phyloP scores from a whole-genome alignment of 371 early-diverging fungal species.

The Parasitella parasitica region DNA sequence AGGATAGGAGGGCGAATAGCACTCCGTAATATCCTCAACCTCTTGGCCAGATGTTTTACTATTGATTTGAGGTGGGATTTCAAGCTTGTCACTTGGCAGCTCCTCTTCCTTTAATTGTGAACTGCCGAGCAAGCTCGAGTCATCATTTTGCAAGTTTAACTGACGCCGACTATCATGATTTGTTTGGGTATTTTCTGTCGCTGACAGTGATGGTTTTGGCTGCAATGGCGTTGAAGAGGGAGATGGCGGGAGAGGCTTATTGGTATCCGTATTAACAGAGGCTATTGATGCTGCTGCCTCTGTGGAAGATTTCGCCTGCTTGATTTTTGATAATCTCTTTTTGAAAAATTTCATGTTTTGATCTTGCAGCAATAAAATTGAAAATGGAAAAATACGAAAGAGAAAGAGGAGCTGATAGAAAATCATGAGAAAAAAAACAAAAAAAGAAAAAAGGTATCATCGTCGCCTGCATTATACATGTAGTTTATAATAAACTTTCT shows the following conservation, averaged over 20 bases:
- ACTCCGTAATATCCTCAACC: not conserved
- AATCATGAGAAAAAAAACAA: not conserved
- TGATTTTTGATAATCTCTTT: slow-evolving; percentile 1
- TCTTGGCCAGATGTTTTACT: not conserved
- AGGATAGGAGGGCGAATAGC: not conserved
- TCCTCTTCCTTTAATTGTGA: not conserved
- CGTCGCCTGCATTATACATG: slow-evolving; percentile 7
- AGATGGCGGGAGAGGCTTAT: not conserved
- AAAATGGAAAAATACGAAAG: slow-evolving; percentile 5
- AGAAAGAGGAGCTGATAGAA: slow-evolving; percentile 11
- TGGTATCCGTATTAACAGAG: not conserved
- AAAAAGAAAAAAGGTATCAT: not conserved
- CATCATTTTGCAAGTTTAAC: not conserved
- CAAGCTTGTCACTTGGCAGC: not conserved
- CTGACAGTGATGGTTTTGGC: not conserved
- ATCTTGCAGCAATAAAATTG: not conserved
- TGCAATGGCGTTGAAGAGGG: not conserved
- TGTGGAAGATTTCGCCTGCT: not conserved
- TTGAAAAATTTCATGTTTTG: slow-evolving; percentile 15
- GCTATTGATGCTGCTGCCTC: not conserved
- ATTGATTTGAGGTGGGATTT: not conserved
- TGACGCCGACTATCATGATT: not conserved
- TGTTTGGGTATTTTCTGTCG: not conserved
- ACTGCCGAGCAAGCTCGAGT: not conserved
- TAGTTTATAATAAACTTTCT: not conserved